Percentiles rank a stretch among this genome's conserved stretches.
Conservation (phyloP, 139 green algal species). For the Tetradesmus lagerheimii region DNA sequence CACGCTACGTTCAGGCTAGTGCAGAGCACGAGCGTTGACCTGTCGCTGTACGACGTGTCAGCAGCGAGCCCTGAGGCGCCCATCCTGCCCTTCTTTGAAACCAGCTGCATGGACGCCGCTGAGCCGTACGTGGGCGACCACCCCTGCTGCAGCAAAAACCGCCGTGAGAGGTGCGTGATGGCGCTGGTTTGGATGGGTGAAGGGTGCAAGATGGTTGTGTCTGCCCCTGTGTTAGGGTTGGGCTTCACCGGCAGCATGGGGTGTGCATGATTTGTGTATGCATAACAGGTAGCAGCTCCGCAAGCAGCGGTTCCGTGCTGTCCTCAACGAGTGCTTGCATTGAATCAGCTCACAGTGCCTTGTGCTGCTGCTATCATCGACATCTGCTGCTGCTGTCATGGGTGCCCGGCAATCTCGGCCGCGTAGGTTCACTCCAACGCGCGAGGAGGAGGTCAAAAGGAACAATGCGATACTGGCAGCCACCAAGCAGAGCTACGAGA, state of each 20-base stretch:
- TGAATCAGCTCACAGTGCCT: neutral
- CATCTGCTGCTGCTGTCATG: conserved; percentile 6
- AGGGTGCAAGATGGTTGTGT: neutral
- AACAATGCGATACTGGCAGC: conserved; percentile 53
- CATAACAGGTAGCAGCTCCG: too few species aligned
- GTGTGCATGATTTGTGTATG: neutral
- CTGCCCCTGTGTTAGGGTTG: neutral
- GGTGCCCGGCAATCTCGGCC: conserved; percentile 11
- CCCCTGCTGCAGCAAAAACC: conserved; percentile 66
- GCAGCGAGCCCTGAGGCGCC: conserved; percentile 40
- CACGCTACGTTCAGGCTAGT: conserved; percentile 76
- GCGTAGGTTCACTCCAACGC: conserved; percentile 62
- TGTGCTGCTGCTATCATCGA: neutral
- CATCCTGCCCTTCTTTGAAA: conserved; percentile 65
- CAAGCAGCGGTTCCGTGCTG: neutral
- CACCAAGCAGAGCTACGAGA: conserved; percentile 69
- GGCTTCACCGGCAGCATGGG: neutral
- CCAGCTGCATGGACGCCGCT: conserved; percentile 77
- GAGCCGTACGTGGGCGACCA: conserved; percentile 69
- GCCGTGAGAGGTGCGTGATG: conserved; percentile 38
- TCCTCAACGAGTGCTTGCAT: neutral
- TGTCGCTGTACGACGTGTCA: conserved; percentile 25
- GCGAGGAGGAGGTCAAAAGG: conserved; percentile 47
- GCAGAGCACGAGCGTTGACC: conserved; percentile 1
- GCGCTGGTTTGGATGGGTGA: neutral